phyloP scores from a whole-genome alignment of 257 asterid species.

The Rubia yunnanensis region DNA sequence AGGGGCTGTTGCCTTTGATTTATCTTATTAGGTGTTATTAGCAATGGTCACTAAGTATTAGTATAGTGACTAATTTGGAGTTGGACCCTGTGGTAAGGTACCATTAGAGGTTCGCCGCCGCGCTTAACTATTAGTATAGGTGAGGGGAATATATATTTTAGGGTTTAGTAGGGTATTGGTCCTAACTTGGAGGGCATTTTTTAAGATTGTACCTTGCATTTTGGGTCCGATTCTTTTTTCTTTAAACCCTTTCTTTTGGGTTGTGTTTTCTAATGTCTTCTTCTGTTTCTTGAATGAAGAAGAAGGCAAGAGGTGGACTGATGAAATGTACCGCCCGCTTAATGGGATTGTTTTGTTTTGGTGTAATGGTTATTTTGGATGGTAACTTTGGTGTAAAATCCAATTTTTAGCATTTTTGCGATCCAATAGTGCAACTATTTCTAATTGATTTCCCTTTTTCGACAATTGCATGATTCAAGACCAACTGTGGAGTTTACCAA shows the following conservation, averaged over 20 bases:
- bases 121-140: background rate
- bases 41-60: background rate
- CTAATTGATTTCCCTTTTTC: no score
- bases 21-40: no score
- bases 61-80: background rate
- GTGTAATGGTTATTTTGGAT: no score
- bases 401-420: no score
- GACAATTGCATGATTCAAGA: background rate
- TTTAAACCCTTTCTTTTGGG: no score
- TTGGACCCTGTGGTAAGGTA: conserved; percentile 1
- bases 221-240: background rate
- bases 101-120: background rate
- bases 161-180: background rate
- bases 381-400: background rate
- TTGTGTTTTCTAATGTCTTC: background rate
- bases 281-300: background rate
- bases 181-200: background rate
- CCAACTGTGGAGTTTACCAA: no score
- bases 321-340: background rate
- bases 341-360: background rate
- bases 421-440: background rate
- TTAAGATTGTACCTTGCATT: background rate
- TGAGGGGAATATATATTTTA: background rate
- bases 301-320: background rate
- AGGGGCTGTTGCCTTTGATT: no score